A percentile compares a stretch with the other conserved stretches of the same genome.
Conservation (phyloP, 129 eudicot genomes). For the Gnaphalium uliginosum region DNA sequence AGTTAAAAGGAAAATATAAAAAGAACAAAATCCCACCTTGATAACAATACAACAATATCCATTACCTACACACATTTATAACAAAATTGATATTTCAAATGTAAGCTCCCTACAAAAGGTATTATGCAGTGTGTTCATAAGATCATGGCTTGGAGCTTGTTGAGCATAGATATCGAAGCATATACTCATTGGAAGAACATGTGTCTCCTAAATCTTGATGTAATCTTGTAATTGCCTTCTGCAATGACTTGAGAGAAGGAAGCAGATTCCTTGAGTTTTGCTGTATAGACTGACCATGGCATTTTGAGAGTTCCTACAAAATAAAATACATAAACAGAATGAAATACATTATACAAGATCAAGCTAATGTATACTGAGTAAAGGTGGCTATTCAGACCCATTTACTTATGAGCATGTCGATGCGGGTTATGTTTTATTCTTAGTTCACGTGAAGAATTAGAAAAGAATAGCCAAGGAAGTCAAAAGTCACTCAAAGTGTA, state of each 20-base stretch:
- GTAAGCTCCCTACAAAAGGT: background rate
- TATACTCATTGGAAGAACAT: slow-evolving; percentile 86
- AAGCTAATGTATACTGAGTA: background rate
- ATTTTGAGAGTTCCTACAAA: slow-evolving; percentile 78
- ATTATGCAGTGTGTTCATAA: slow-evolving; percentile 9
- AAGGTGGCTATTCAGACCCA: background rate
- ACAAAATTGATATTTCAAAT: slow-evolving; percentile 30
- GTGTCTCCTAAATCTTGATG: slow-evolving; percentile 96
- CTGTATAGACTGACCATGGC: slow-evolving; percentile 77
- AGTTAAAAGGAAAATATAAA: too few relatives aligned
- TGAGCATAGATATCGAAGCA: slow-evolving; percentile 83
- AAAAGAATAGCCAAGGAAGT: background rate
- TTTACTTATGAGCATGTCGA: background rate
- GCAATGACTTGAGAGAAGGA: slow-evolving; percentile 89
- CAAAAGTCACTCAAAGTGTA: background rate
- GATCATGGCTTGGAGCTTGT: slow-evolving; percentile 51
- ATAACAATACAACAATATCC: slow-evolving; percentile 18
- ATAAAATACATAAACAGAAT: background rate
- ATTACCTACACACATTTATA: slow-evolving; percentile 18
- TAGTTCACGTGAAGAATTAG: too few relatives aligned
- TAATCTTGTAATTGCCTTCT: slow-evolving; percentile 75
- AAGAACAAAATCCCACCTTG: background rate
- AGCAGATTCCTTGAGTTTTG: slow-evolving; percentile 76
- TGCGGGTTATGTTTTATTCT: background rate
- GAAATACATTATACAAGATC: background rate